Evolutionary conservation across 1,284 basidiomycete species (phyloP), one percentile per base, ranked within the genome.

Genomic region (Schizophyllum amplum): DNA sequence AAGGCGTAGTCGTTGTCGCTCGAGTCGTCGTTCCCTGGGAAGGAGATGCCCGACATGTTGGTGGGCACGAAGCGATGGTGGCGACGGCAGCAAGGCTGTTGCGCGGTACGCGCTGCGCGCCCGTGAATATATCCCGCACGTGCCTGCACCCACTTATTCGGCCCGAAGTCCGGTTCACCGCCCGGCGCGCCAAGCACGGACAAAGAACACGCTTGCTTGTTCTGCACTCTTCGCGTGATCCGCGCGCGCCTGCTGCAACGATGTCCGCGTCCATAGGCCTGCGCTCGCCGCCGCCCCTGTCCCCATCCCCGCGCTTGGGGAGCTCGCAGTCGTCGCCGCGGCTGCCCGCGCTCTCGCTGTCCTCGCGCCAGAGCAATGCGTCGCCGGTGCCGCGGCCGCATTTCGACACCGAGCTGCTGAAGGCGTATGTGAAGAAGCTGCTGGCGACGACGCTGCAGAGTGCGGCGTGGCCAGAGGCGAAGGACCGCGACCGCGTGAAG

Each of bases 351-450:
- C 7, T 42, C 13, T 42, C 33, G 11, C 33, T 42, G 33, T 42
- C 33, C 33, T 42, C 33, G 33, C 33, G 33, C 33, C 33, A 42
- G 33, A 42, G 33, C 33, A 42, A 42, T 17, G 33, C 33, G 33
- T 42, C 33, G 33, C 33, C 33, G 33, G 17, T 42, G 13, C 33
- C 33, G 33, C 33, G 33, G 54, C 82, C 80, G 54, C 76, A 77
- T 60, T 92, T 91, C 68, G 88, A 92, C 66, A 69, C 80, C 1
- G 87, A 89, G 54, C 72, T 83, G 47, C 76, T 91, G 56, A 84
- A 82, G 61, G 75, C 80, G 24, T 92, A 92, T 71, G 86, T 89
- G 71, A 91, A 87, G 76, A 86, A 86, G 67, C 79, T 91, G 54
- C 73, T 91, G 54, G 76, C 82, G 59, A 78, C 82, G 5, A 87